Evolutionary conservation across 1,284 basidiomycete species (phyloP).

Genomic region (Boletus calvinii): DNA sequence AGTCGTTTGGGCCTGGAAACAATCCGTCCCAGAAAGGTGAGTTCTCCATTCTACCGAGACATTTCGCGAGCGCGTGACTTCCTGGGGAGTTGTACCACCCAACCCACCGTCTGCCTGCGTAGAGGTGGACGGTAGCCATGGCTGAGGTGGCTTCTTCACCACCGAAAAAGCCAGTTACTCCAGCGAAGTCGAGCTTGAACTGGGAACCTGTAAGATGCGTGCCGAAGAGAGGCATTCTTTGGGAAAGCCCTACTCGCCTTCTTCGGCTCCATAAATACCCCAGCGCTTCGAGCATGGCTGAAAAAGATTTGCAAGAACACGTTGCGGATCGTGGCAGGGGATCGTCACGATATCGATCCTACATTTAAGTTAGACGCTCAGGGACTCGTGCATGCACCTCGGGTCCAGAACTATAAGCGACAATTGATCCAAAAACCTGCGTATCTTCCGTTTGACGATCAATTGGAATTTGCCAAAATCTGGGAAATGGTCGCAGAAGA

Average conservation of each 20-base stretch:
- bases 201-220: conserved; percentile 11
- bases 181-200: conserved; percentile 27
- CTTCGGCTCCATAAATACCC: too few relatives aligned
- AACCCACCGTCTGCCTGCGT: conserved; percentile 26
- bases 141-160: conserved; percentile 34
- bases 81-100: conserved; percentile 38
- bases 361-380: too few relatives aligned
- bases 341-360: too few relatives aligned
- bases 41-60: conserved; percentile 30
- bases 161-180: conserved; percentile 30
- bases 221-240: conserved; percentile 19
- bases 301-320: too few relatives aligned
- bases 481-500: too few relatives aligned
- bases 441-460: too few relatives aligned
- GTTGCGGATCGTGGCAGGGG: too few relatives aligned
- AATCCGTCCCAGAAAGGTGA: conserved; percentile 31
- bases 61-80: conserved; percentile 29
- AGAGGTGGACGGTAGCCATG: conserved; percentile 32
- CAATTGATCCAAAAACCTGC: too few relatives aligned
- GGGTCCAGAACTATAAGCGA: too few relatives aligned
- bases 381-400: too few relatives aligned
- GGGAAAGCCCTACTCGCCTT: neutral
- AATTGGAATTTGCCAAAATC: too few relatives aligned
- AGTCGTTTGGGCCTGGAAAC: conserved; percentile 28
- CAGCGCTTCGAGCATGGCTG: too few relatives aligned